Percentiles rank a stretch among this genome's conserved stretches.
These are phyloP conservation scores for Paramecium biaurelia DNA, from an alignment of 73 alveolate species.

Conservation along the genomic window DNA sequence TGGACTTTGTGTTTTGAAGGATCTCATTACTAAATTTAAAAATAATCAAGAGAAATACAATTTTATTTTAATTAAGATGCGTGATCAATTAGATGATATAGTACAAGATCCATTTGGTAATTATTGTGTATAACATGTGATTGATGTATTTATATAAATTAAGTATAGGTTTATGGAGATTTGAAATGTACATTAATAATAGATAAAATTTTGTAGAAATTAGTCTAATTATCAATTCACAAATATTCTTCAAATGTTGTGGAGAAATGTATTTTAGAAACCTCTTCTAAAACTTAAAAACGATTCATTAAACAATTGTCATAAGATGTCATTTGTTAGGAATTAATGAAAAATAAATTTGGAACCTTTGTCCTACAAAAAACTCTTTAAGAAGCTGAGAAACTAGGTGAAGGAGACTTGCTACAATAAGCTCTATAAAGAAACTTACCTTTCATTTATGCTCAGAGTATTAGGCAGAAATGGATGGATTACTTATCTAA, in stretches of 20 bases:
- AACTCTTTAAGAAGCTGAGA: constrained; percentile 26
- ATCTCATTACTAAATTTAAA: constrained; percentile 17
- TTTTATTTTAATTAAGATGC: background rate
- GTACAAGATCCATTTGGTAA: constrained; percentile 50
- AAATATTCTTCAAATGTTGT: constrained; percentile 49
- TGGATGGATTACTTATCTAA: constrained; percentile 1
- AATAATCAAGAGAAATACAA: background rate
- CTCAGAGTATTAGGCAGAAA: background rate
- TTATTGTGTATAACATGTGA: constrained; percentile 25
- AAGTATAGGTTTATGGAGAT: background rate
- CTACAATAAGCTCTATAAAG: background rate
- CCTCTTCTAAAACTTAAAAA: background rate
- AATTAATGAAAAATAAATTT: constrained; percentile 38
- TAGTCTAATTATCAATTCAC: constrained; percentile 15
- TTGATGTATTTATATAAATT: background rate
- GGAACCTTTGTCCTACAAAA: constrained; percentile 45
- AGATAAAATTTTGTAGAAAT: constrained; percentile 6
- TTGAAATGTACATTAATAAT: background rate
- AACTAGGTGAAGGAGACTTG: background rate
- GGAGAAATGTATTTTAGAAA: constrained; percentile 31
- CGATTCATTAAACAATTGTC: constrained; percentile 33
- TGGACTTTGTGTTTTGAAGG: constrained; percentile 49
- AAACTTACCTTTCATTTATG: background rate
- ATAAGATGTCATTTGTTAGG: background rate
- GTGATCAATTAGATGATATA: constrained; percentile 13